Conservation (phyloP, 208 protist genomes). For the Trypanosoma boissoni region DNA sequence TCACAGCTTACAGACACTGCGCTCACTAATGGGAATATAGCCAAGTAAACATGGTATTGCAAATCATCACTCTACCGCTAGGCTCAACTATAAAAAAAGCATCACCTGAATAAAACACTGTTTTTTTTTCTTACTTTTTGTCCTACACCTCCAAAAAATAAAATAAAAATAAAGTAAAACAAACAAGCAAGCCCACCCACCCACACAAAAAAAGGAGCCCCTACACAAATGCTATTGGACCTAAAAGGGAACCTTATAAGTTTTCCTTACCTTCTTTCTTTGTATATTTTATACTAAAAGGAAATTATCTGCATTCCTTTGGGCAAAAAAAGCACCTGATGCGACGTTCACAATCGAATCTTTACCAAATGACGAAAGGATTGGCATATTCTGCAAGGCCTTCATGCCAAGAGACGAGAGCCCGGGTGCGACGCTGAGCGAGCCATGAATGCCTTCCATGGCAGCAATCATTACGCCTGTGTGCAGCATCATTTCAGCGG, state of each 20-base stretch:
- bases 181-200: no score
- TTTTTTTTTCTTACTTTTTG: no score
- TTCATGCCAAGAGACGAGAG: conserved; percentile 69
- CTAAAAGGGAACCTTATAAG: not conserved
- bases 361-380: conserved; percentile 72
- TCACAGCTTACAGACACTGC: no score
- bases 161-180: no score
- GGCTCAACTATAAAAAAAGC: no score
- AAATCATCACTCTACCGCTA: no score
- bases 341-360: conserved; percentile 75
- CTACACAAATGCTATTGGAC: not conserved
- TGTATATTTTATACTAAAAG: conserved; percentile 9
- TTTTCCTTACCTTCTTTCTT: conserved; percentile 15
- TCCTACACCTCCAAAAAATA: no score
- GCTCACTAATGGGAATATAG: no score
- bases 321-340: conserved; percentile 68
- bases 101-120: no score
- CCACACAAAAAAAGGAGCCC: no score
- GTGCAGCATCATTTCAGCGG: conserved; percentile 72
- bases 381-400: conserved; percentile 50
- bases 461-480: conserved; percentile 68
- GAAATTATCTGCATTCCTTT: conserved; percentile 9
- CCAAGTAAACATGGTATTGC: no score
- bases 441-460: conserved; percentile 75
- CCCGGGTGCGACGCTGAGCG: conserved; percentile 44